Base-by-base conservation (phyloP, 345 rosid genomes). In the Syzygium aqueum region DNA sequence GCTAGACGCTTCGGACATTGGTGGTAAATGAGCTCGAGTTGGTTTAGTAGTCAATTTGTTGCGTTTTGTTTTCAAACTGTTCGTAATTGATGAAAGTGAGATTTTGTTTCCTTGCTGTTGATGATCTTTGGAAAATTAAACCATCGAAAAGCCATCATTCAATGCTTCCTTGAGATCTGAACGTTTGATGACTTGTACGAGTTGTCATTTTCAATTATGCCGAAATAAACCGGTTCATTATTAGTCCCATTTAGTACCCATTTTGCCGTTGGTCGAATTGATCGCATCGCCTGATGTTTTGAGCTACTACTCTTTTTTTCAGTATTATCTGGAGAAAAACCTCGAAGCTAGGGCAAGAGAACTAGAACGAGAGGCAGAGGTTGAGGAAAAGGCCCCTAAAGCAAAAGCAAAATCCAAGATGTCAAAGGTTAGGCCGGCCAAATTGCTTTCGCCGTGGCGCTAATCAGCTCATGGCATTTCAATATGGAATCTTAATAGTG, bases 311-410 rank as follows among this genome's bases (percentile, higher is more conserved):
- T 73, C n/a, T 19, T 51, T 83, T 82, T 87, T 25, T 56, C 96
- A 97, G 99, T 97, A 97, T 90, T 96, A 95, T 90, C 90, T 97
- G 54, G 99, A 97, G 98, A 96, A 97, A 89, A 97, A 97, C 90
- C 91, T 97, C 27, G 99, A 96, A 14, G 98, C 99, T 5, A 91
- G 99, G 90, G 96, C n/a, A 12, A 94, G 87, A 52, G 96, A 89
- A 88, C 90, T 97, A 15, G 98, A 94, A 88, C 96, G 99, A 2
- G 98, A 96, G 90, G 95, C 93, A 8, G 97, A 95, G 88, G 94
- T 97, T 0, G 96, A 95, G 84, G 97, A 93, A 87, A 97, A 93
- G 94, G 98, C 98, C 57, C 99, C 99, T 8, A 97, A 97, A 94
- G 90, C 92, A 46, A 97, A 97, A 90, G 95, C 99, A 27, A 97